Percentiles rank a stretch among this genome's conserved stretches.
Evolutionary conservation across 2,329 filamentous ascomycete species (phyloP).

Genomic region (Massarina eburnea): DNA sequence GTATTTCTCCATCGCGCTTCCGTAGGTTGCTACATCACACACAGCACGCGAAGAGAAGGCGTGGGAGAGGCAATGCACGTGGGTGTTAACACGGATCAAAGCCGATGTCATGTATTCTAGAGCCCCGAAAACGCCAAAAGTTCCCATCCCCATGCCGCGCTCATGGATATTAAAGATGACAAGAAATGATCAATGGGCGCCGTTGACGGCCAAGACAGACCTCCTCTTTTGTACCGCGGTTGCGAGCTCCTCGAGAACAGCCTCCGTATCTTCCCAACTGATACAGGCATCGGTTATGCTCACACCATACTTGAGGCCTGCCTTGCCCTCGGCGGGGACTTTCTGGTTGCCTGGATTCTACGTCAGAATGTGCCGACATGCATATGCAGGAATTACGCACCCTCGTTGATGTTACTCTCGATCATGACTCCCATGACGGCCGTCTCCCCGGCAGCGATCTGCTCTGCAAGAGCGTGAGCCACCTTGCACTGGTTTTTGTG

Average conservation of each 20-base stretch:
- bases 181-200: slow-evolving; percentile 20
- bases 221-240: slow-evolving; percentile 76
- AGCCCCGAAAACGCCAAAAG: slow-evolving; percentile 26
- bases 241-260: slow-evolving; percentile 75
- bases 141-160: slow-evolving; percentile 13
- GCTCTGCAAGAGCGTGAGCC: slow-evolving; percentile 75
- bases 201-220: slow-evolving; percentile 45
- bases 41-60: slow-evolving; percentile 4
- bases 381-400: slow-evolving; percentile 49
- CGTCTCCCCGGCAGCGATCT: slow-evolving; percentile 81
- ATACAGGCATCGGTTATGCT: slow-evolving; percentile 98
- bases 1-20: too few species aligned
- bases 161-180: slow-evolving; percentile 5
- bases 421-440: slow-evolving; percentile 98
- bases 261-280: slow-evolving; percentile 85
- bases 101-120: slow-evolving; percentile 1
- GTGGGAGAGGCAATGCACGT: slow-evolving; percentile 1
- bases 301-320: slow-evolving; percentile 86
- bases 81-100: slow-evolving; percentile 2
- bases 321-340: slow-evolving; percentile 82
- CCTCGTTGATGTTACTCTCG: slow-evolving; percentile 95
- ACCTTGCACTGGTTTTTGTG: slow-evolving; percentile 98
- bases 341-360: slow-evolving; percentile 73
- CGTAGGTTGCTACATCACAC: slow-evolving; percentile 5
- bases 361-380: slow-evolving; percentile 10